phyloP scores from a whole-genome alignment of 163 green algal genomes.

The Chloromonas sp. region DNA sequence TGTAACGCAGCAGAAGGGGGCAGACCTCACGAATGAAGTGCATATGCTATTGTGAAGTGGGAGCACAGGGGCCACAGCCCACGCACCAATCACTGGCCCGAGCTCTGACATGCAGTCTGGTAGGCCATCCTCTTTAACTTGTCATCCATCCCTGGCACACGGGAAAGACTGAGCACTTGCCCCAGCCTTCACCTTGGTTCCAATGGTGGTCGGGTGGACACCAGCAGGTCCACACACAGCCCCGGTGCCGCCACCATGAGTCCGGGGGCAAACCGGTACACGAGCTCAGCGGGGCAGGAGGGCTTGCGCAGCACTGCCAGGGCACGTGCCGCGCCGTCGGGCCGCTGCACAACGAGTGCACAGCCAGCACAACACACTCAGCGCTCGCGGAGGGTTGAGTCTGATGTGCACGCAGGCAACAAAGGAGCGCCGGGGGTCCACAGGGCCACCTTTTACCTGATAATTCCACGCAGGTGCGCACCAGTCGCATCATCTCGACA shows the following conservation, averaged over 20 bases:
- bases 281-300: slow-evolving; percentile 49
- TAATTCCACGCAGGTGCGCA: not conserved
- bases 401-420: not conserved
- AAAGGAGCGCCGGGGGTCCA: not conserved
- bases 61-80: not conserved
- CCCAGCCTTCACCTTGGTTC: slow-evolving; percentile 34
- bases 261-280: slow-evolving; percentile 74
- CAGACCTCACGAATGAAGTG: not conserved
- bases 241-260: slow-evolving; percentile 58
- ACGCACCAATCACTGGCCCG: not conserved
- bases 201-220: slow-evolving; percentile 51
- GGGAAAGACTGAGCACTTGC: no score
- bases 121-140: no score
- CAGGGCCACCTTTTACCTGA: not conserved
- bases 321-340: slow-evolving; percentile 28
- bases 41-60: not conserved
- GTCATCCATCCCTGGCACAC: no score
- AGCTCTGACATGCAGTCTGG: no score
- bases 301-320: slow-evolving; percentile 76
- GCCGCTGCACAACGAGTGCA: not conserved
- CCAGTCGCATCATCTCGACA: no score
- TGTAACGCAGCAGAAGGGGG: no score
- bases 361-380: not conserved
- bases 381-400: not conserved
- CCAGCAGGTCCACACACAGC: slow-evolving; percentile 65